Evolutionary conservation across 176 grass and related monocot genomes (phyloP).

Genomic region (Melocanna baccifera): DNA sequence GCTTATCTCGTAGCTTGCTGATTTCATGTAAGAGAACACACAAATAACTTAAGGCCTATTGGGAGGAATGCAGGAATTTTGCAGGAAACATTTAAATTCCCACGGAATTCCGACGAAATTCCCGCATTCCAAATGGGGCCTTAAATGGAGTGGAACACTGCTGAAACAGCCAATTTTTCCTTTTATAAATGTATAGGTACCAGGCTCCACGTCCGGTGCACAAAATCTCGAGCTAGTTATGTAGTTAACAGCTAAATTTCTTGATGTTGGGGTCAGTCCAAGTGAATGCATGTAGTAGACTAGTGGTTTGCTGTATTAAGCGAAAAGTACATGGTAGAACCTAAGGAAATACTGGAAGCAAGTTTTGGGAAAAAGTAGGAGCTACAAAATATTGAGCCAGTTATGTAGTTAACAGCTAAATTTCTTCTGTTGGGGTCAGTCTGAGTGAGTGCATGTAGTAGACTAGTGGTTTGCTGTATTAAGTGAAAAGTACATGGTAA

Average conservation of each 20-base stretch:
- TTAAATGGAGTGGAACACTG: background rate
- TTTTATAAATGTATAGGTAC: background rate
- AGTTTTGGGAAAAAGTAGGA: background rate
- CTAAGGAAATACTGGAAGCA: background rate
- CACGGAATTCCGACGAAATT: background rate
- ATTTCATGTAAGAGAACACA: background rate
- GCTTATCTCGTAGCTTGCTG: background rate
- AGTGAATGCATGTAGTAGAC: background rate
- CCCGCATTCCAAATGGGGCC: background rate
- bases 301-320: background rate
- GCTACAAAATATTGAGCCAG: too few relatives aligned
- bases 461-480: background rate
- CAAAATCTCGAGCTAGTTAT: background rate
- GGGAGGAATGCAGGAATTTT: background rate
- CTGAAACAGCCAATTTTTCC: conserved; percentile 6
- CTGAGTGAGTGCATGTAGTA: background rate
- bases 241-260: background rate
- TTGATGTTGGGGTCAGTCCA: background rate
- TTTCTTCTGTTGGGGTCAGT: background rate
- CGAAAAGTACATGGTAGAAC: background rate
- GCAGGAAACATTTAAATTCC: background rate
- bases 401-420: too few relatives aligned
- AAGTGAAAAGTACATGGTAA: background rate
- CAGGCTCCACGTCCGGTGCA: background rate
- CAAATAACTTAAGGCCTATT: background rate